A percentile compares a stretch with the other conserved stretches of the same genome.
These are phyloP conservation scores for Bisporella sp. DNA, from an alignment of 2,329 filamentous ascomycete genomes.

Conservation along the genomic window DNA sequence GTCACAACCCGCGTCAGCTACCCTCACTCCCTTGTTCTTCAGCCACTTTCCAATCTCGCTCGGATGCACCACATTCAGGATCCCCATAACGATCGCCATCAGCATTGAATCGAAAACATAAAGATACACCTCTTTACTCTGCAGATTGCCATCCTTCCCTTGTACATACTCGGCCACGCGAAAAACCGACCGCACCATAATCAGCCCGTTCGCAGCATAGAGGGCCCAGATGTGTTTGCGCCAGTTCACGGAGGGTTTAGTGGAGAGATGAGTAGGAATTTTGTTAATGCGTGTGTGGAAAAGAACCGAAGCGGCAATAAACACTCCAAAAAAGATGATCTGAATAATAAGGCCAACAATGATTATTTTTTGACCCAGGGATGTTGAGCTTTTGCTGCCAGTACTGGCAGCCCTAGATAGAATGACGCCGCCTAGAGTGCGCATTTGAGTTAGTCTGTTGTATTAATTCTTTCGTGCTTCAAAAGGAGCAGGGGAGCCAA, in stretches of 20 bases:
- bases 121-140: constrained; percentile 35
- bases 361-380: constrained; percentile 33
- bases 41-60: constrained; percentile 10
- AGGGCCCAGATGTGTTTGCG: constrained; percentile 31
- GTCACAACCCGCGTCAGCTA: not conserved
- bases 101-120: constrained; percentile 38
- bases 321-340: constrained; percentile 41
- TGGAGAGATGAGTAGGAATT: constrained; percentile 1
- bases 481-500: not conserved
- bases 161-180: constrained; percentile 39
- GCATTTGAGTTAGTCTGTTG: constrained; percentile 13
- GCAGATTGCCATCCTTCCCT: constrained; percentile 36
- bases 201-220: constrained; percentile 34
- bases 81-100: constrained; percentile 31
- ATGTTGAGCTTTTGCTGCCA: constrained; percentile 25
- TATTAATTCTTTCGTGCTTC: not conserved
- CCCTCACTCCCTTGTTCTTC: not conserved
- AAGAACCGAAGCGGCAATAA: constrained; percentile 25
- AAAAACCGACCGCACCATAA: constrained; percentile 39
- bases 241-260: not conserved
- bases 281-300: constrained; percentile 3
- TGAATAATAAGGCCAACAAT: constrained; percentile 40
- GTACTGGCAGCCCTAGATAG: not conserved
- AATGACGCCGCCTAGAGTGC: constrained; percentile 11
- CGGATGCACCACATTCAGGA: constrained; percentile 29